A percentile compares a stretch with the other conserved stretches of the same genome.
Evolutionary conservation across 2,329 filamentous ascomycete species (phyloP).

Genomic region (Phaeosphaeria sp.): DNA sequence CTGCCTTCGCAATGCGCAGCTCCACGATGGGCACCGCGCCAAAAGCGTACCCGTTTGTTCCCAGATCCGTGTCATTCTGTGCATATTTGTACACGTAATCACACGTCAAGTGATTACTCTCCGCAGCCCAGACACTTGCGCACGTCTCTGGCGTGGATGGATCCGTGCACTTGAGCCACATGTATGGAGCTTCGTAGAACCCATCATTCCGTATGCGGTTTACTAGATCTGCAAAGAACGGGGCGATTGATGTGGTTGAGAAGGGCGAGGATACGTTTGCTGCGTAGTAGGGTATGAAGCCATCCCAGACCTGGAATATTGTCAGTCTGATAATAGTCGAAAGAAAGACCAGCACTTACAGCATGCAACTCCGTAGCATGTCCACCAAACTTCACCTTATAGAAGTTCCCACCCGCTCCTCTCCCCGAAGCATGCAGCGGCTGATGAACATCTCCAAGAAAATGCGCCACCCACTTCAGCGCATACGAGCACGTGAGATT

Average conservation of each 20-base stretch:
- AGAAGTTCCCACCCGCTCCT: slow-evolving; percentile 48
- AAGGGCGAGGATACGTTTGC: slow-evolving; percentile 42
- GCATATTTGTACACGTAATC: slow-evolving; percentile 47
- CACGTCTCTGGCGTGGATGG: slow-evolving; percentile 41
- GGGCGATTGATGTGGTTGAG: slow-evolving; percentile 44
- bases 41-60: slow-evolving; percentile 46
- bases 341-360: slow-evolving; percentile 26
- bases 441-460: slow-evolving; percentile 51
- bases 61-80: slow-evolving; percentile 42
- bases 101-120: slow-evolving; percentile 50
- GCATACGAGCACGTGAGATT: slow-evolving; percentile 50
- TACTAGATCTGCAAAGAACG: slow-evolving; percentile 46
- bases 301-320: slow-evolving; percentile 47
- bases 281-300: slow-evolving; percentile 47
- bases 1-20: slow-evolving; percentile 51
- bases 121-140: slow-evolving; percentile 47
- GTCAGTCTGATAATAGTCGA: slow-evolving; percentile 12
- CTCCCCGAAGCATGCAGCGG: slow-evolving; percentile 50
- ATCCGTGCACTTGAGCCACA: slow-evolving; percentile 48
- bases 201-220: slow-evolving; percentile 43
- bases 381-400: slow-evolving; percentile 46
- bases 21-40: slow-evolving; percentile 51
- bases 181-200: slow-evolving; percentile 44
- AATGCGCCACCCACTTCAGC: slow-evolving; percentile 52
- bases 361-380: slow-evolving; percentile 46